phyloP scores from a whole-genome alignment of 371 early-diverging fungal genomes.

The Apophysomyces trapeziformis region DNA sequence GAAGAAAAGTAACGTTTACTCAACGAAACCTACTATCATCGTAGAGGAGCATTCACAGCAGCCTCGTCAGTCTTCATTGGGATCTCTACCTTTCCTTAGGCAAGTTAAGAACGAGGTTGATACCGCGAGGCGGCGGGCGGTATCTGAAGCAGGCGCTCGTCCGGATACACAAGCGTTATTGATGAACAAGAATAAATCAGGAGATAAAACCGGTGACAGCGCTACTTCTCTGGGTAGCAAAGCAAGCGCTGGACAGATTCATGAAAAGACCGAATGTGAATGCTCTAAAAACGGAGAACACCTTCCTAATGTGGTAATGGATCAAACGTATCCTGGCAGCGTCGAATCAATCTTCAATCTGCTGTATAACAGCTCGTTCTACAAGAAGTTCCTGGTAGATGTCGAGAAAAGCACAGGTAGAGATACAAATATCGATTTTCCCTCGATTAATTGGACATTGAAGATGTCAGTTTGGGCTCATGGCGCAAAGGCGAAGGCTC shows the following conservation, averaged over 20 bases:
- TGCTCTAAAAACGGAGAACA: constrained; percentile 55
- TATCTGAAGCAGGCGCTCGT: constrained; percentile 37
- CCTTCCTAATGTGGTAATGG: constrained; percentile 52
- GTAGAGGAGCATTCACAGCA: neutral
- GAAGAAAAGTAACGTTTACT: neutral
- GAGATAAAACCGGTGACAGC: neutral
- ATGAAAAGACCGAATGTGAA: constrained; percentile 49
- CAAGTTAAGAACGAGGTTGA: constrained; percentile 16
- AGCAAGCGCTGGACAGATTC: constrained; percentile 20
- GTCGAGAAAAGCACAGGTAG: constrained; percentile 53
- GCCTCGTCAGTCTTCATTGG: constrained; percentile 27
- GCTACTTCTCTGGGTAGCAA: neutral
- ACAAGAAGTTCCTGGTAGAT: constrained; percentile 41
- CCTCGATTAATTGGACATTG: neutral
- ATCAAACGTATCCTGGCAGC: constrained; percentile 52
- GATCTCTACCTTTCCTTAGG: constrained; percentile 25
- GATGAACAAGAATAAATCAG: neutral
- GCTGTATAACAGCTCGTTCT: constrained; percentile 46
- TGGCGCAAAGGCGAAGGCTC: constrained; percentile 42
- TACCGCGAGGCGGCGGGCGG: constrained; percentile 25
- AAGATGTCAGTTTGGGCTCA: constrained; percentile 45
- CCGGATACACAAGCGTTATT: constrained; percentile 21
- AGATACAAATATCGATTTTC: neutral
- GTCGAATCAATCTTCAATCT: constrained; percentile 56
- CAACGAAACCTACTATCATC: neutral